Evolutionary conservation across 805 yeast species (phyloP).

Genomic region (Ogataea ramenticola): DNA sequence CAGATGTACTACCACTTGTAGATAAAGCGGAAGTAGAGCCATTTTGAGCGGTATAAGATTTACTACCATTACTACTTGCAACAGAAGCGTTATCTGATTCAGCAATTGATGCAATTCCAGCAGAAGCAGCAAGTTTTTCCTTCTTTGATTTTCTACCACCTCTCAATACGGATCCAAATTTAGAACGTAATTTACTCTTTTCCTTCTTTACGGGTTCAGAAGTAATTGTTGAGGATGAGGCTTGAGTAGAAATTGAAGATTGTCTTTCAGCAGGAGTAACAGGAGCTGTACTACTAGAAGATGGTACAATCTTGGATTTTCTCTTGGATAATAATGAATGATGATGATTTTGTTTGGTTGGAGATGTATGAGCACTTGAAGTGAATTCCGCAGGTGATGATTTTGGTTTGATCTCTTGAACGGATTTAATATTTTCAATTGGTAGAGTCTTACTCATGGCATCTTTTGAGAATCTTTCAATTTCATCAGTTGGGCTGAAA

Average conservation of each 20-base stretch:
- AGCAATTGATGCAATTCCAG: constrained; percentile 15
- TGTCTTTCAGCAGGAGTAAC: constrained; percentile 1
- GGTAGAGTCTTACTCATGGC: constrained; percentile 21
- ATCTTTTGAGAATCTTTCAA: constrained; percentile 44
- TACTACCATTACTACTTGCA: not conserved
- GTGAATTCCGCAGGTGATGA: constrained; percentile 11
- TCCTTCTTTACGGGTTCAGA: constrained; percentile 18
- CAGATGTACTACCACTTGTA: not conserved
- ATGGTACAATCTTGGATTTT: constrained; percentile 3
- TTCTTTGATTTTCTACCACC: constrained; percentile 52
- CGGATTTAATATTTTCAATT: constrained; percentile 15
- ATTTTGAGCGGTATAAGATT: not conserved
- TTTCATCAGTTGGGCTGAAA: constrained; percentile 55
- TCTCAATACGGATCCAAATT: constrained; percentile 64
- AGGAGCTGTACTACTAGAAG: constrained; percentile 4
- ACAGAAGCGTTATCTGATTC: constrained; percentile 27
- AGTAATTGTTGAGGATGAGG: not conserved
- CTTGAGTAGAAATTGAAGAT: constrained; percentile 3
- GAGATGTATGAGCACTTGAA: constrained; percentile 8
- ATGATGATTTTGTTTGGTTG: not conserved
- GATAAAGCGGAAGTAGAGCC: not conserved
- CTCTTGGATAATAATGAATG: constrained; percentile 3
- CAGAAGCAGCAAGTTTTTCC: constrained; percentile 25
- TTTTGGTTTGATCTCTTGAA: constrained; percentile 4
- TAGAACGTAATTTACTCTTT: constrained; percentile 46